Base-by-base conservation (phyloP, 2,329 filamentous ascomycete genomes). In the Aureobasidium subglaciale region DNA sequence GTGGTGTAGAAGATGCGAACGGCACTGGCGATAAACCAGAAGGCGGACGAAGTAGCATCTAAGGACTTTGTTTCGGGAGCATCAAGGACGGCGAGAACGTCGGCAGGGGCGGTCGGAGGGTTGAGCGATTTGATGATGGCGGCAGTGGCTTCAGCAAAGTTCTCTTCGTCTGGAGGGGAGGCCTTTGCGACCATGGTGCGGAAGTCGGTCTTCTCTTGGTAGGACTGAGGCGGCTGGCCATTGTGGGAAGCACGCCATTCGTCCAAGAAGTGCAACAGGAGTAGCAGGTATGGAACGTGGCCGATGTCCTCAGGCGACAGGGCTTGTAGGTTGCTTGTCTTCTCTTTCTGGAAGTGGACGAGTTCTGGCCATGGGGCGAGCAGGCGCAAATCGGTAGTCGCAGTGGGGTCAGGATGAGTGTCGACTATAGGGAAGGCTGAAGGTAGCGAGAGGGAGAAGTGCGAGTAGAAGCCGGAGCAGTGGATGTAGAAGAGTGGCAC, bases 391-490 rank as follows among this genome's bases (percentile, higher is more conserved):
- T 99, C 93, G 56, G 87, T 85, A 0, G 84, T 93, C 7, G 89
- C 84, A 35, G 89, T 88, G 37, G 89, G 84, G 60, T 95, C 90
- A 1, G 93, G 93, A 66, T 99, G 93, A 41, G 93, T 97, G 68
- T 99, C 92, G 60, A 99, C 88, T 56, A 99, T 87, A 5, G 92
- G 90, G 64, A 95, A 96, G 25, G 85, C 82, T n/a, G 83, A 77
- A 9, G 88, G 86, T 25, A 96, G 75, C 62, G 82, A 78, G 25
- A 95, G 77, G n/a, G 84, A 87, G 69, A 97, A 95, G 62, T 88
- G 88, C 2, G 89, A 88, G 71, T 93, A 95, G 73, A 95, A 96
- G 25, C 93, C 93, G 37, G 87, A 80, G n/a, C 87, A 96, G 68
- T 95, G 90, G 41, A 93, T 80, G 61, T 90, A 85, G 57, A 97